Conservation (phyloP, 2,329 filamentous ascomycete genomes). For the Aspergillus sp. region DNA sequence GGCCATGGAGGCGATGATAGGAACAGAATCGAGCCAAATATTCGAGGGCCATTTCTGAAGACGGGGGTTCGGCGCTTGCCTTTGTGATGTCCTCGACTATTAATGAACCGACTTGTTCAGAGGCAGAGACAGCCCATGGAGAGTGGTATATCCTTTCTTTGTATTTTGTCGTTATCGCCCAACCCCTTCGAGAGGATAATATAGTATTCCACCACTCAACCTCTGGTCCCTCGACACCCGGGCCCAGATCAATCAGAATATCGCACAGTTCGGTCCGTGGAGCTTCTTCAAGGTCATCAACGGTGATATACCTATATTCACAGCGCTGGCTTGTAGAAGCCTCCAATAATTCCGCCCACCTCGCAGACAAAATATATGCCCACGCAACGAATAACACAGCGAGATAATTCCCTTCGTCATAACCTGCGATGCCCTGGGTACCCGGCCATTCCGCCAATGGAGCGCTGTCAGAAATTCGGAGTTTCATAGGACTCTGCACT, state of each 20-base stretch:
- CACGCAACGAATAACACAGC: neutral
- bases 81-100: neutral
- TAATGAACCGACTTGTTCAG: neutral
- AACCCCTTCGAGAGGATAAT: neutral
- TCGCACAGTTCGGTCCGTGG: neutral
- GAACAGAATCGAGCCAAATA: constrained; percentile 1
- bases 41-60: neutral
- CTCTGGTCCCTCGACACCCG: neutral
- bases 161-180: neutral
- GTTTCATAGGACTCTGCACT: neutral
- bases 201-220: neutral
- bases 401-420: constrained; percentile 1
- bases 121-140: neutral
- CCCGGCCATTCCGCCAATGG: neutral
- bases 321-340: neutral
- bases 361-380: constrained; percentile 3
- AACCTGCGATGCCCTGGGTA: neutral
- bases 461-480: neutral
- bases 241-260: neutral
- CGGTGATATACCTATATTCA: neutral
- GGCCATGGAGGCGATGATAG: neutral
- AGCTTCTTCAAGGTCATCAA: too few relatives aligned
- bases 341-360: neutral
- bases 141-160: neutral
- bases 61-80: too few relatives aligned